Base-by-base conservation (phyloP, 805 yeast genomes). In the Monosporozyma unispora region DNA sequence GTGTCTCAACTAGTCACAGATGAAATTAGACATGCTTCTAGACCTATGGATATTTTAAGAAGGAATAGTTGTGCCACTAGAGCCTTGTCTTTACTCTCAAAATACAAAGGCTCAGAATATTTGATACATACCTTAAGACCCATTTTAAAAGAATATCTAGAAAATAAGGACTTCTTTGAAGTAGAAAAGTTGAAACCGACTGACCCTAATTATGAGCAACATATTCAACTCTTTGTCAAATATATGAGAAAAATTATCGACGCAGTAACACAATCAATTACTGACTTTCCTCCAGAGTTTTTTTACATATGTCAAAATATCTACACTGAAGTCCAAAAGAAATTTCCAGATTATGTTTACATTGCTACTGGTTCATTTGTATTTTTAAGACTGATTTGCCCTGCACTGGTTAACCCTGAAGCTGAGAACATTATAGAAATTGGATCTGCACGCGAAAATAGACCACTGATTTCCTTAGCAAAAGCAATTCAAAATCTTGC, bases 371-470 rank as follows among this genome's bases (percentile, higher is more conserved):
- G 96, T 0, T 89, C 96, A 0, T 91, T 86, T 62, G 71, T 91
- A 48, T 90, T 91, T 59, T 71, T 91, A 56, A 70, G 96, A 50
- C 80, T 84, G 53, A 75, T 84, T 52, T 85, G 95, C 62, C 97
- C 98, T 11, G 95, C 96, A 0, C 81, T 90, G 57, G 90, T 90
- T 12, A 81, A 88, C 31, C 97, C 97, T 0, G 95, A 87, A 50
- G 52, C 71, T 16, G 73, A 74, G 51, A 63, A 61, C 44, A 63
- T 72, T 38, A 62, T 69, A 21, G 69, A 65, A 18, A 57, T 74
- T 61, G 58, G 77, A 3, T 69, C 69, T 48, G 58, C 68, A 7
- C 62, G 62, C 14, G 72, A 73, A 3, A 73, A 88, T 53, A 75
- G 96, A 54, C 78, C 87, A 0, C 74, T 87, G 46, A 80, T 90